Evolutionary conservation across 768 basidiomycete genomes (phyloP).

Genomic region (Agaricus subrufescens): DNA sequence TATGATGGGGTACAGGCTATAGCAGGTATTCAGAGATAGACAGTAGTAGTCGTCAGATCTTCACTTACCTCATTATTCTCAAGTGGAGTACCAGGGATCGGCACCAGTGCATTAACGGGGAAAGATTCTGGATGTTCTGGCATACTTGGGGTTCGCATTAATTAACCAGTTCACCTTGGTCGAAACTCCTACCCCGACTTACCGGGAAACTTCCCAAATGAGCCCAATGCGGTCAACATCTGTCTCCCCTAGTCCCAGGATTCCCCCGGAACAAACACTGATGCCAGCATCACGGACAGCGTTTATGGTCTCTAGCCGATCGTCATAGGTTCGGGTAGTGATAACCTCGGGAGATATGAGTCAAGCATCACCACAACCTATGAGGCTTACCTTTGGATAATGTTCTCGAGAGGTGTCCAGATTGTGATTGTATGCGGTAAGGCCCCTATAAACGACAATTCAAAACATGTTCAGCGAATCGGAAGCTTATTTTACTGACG

Average conservation of each 20-base stretch:
- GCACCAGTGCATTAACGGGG: conserved; percentile 96
- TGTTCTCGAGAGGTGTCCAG: conserved; percentile 96
- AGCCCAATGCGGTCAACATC: conserved; percentile 88
- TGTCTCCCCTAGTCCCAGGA: conserved; percentile 89
- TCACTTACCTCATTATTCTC: conserved; percentile 75
- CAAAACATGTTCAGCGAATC: neutral
- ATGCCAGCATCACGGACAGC: conserved; percentile 94
- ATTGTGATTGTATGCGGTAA: conserved; percentile 99
- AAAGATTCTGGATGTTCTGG: conserved; percentile 98
- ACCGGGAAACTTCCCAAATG: conserved; percentile 93
- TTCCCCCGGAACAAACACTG: conserved; percentile 95
- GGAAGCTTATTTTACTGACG: conserved; percentile 45
- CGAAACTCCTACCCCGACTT: conserved; percentile 22
- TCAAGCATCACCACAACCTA: neutral
- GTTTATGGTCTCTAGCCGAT: conserved; percentile 82
- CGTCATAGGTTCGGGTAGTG: conserved; percentile 92
- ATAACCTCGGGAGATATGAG: conserved; percentile 63
- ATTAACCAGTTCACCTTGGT: neutral
- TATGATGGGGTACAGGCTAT: conserved; percentile 78
- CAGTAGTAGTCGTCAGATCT: conserved; percentile 31
- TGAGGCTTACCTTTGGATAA: conserved; percentile 71
- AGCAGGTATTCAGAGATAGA: conserved; percentile 11
- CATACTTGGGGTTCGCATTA: conserved; percentile 48
- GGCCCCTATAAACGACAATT: conserved; percentile 45
- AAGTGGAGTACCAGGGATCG: conserved; percentile 91